A percentile compares a stretch with the other conserved stretches of the same genome.
Conservation (phyloP, 140 eudicot species). For the Erigeron philadelphicus region DNA sequence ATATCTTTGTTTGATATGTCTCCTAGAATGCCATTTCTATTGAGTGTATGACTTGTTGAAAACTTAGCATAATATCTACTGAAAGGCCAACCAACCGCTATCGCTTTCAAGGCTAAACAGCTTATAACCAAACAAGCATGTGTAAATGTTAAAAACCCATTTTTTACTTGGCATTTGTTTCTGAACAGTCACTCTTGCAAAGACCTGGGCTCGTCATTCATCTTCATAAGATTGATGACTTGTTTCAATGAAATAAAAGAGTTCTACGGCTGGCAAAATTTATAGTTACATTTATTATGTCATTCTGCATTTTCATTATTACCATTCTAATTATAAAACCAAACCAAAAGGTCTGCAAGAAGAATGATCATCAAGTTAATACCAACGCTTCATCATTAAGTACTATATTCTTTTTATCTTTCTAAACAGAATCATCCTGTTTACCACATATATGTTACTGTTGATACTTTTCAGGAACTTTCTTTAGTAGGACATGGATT, state of each 20-base stretch:
- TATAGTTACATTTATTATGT: no score
- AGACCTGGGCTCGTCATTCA: not conserved
- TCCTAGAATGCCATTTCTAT: not conserved
- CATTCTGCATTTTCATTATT: no score
- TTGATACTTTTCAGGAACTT: slow-evolving; percentile 55
- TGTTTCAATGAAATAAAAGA: no score
- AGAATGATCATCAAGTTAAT: no score
- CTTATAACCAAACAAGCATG: not conserved
- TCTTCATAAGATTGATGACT: not conserved
- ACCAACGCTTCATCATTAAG: not conserved
- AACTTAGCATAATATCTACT: not conserved
- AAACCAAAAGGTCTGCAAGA: no score
- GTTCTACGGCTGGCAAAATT: no score
- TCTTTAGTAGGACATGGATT: slow-evolving; percentile 62
- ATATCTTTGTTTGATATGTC: not conserved
- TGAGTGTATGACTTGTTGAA: not conserved
- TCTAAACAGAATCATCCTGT: not conserved
- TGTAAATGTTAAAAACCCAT: not conserved
- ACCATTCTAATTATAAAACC: no score
- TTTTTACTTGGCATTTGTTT: not conserved
- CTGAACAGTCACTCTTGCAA: not conserved
- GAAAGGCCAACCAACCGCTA: not conserved
- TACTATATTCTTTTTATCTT: not conserved
- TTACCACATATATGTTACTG: not conserved
- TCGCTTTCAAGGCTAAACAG: not conserved